Percentiles rank a stretch among this genome's conserved stretches.
phyloP scores from a whole-genome alignment of 2,329 filamentous ascomycete genomes.

The Ploettnerulaceae sp. region DNA sequence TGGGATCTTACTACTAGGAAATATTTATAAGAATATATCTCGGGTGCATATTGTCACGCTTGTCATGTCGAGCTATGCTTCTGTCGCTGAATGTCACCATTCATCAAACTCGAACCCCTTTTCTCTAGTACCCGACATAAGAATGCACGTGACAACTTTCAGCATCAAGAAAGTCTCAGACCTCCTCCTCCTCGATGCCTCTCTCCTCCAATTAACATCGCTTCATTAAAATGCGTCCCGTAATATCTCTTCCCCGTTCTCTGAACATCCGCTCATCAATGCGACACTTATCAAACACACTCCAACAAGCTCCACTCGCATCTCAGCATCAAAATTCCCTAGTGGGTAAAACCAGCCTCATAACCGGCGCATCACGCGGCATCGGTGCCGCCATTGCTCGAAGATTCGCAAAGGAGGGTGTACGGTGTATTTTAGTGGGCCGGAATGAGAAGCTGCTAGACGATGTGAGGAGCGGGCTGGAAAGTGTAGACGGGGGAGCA shows the following conservation, averaged over 20 bases:
- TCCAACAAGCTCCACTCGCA: background rate
- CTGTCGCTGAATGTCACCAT: no score
- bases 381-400: constrained; percentile 65
- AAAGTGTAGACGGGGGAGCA: background rate
- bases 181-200: background rate
- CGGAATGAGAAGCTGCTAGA: constrained; percentile 57
- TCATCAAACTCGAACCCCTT: no score
- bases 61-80: no score
- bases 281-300: background rate
- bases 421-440: constrained; percentile 55
- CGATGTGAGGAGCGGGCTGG: constrained; percentile 46
- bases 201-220: background rate
- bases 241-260: background rate
- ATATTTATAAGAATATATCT: no score
- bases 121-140: background rate
- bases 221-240: background rate
- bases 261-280: background rate
- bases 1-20: no score
- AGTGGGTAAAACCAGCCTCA: constrained; percentile 39
- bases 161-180: background rate
- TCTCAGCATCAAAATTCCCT: background rate
- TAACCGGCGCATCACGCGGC: constrained; percentile 66
- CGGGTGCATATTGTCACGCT: no score
- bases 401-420: constrained; percentile 60
- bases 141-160: constrained; percentile 1